A percentile compares a stretch with the other conserved stretches of the same genome.
Conservation (phyloP, 108 stramenopile genomes). For the Aurantiochytrium sp. region DNA sequence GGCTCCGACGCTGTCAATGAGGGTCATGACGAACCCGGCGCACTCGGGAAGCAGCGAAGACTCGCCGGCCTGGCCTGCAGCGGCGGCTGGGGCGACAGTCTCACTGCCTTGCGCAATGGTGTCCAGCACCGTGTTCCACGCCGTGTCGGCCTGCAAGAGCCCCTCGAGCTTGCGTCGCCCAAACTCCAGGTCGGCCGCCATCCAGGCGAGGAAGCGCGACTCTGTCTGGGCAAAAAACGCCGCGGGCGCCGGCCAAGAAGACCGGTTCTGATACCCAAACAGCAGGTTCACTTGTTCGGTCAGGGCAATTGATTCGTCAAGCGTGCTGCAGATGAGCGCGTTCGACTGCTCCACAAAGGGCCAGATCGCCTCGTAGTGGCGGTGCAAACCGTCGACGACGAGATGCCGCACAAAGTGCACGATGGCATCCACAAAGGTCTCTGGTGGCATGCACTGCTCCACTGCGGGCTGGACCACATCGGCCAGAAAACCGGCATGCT, state of each 20-base stretch:
- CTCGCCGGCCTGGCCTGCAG: background rate
- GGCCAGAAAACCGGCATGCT: background rate
- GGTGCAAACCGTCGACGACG: background rate
- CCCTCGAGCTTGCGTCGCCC: background rate
- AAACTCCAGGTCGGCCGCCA: background rate
- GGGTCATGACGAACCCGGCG: background rate
- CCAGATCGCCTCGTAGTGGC: constrained; percentile 7
- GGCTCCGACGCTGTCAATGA: background rate
- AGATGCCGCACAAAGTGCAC: background rate
- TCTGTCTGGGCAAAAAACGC: background rate
- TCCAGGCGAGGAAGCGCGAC: background rate
- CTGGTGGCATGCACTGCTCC: background rate
- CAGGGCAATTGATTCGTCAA: background rate
- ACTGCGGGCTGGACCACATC: background rate
- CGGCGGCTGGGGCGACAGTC: too few species aligned
- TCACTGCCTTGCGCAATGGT: background rate
- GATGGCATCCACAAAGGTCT: background rate
- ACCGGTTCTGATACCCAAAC: background rate
- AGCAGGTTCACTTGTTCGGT: background rate
- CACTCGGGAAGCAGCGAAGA: background rate
- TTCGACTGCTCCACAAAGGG: background rate
- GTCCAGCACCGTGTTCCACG: background rate
- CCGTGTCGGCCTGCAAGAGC: background rate
- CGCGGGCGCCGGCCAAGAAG: background rate
- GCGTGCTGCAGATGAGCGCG: background rate